Evolutionary conservation across 371 early-diverging fungal genomes (phyloP).

Genomic region (Zancudomyces culisetae): DNA sequence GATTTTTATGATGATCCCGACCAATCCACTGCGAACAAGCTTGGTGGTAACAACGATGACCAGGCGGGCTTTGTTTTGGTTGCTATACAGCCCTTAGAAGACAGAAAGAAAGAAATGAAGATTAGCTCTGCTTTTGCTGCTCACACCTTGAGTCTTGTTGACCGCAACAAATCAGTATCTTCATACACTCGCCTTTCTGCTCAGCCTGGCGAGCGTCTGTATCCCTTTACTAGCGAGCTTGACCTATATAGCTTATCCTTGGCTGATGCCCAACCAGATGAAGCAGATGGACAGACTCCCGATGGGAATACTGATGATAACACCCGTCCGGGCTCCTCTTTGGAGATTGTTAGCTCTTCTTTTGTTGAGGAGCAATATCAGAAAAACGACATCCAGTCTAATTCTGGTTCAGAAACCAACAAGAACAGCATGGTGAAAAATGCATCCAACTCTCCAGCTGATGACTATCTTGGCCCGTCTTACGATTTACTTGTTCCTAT

Average conservation of each 20-base stretch:
- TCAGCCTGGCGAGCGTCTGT: constrained; percentile 9
- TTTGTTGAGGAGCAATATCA: background rate
- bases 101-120: background rate
- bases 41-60: background rate
- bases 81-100: constrained; percentile 16
- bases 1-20: background rate
- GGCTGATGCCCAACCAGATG: constrained; percentile 1
- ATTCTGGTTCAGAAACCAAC: no score
- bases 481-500: no score
- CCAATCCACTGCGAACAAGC: constrained; percentile 7
- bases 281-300: background rate
- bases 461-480: no score
- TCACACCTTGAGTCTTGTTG: constrained; percentile 1
- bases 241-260: constrained; percentile 18
- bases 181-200: no score
- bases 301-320: no score
- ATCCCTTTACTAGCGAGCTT: constrained; percentile 14
- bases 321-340: no score
- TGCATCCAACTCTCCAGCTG: no score
- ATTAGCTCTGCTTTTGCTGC: constrained; percentile 7
- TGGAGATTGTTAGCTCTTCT: background rate
- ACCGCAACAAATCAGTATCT: constrained; percentile 17
- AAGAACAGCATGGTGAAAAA: no score
- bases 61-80: constrained; percentile 15
- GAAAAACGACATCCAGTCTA: no score